Conservation (phyloP, 148 eudicot species). For the Euryodendron excelsum region DNA sequence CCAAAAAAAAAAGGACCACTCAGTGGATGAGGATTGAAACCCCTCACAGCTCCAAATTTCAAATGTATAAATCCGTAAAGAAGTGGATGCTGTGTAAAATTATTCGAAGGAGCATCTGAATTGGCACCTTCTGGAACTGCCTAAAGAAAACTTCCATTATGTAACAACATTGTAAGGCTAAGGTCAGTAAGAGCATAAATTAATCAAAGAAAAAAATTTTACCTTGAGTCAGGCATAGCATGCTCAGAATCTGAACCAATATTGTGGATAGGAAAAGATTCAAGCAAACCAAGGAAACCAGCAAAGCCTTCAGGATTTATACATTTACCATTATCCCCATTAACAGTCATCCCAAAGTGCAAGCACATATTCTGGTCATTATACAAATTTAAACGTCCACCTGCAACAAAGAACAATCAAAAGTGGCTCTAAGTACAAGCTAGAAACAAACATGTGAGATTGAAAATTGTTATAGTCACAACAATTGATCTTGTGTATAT, state of each 20-base stretch:
- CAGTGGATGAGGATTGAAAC: not conserved
- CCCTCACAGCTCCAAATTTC: not conserved
- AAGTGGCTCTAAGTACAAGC: slow-evolving; percentile 9
- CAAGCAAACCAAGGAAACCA: slow-evolving; percentile 78
- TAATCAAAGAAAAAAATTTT: slow-evolving; percentile 10
- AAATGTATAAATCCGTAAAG: not conserved
- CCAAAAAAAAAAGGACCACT: not conserved
- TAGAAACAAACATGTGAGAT: not conserved
- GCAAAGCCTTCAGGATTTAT: slow-evolving; percentile 73
- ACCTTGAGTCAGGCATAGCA: slow-evolving; percentile 66
- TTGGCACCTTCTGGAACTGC: not conserved
- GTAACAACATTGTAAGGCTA: not conserved
- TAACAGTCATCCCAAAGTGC: slow-evolving; percentile 52
- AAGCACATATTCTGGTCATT: slow-evolving; percentile 58
- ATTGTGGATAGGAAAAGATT: slow-evolving; percentile 74
- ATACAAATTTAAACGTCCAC: slow-evolving; percentile 49
- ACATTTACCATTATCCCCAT: slow-evolving; percentile 55
- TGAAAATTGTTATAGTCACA: slow-evolving; percentile 10
- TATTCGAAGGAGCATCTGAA: not conserved
- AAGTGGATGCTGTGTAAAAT: not conserved
- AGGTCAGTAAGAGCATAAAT: not conserved
- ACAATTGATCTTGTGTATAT: not conserved
- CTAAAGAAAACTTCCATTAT: not conserved
- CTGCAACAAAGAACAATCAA: slow-evolving; percentile 35
- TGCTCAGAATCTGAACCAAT: slow-evolving; percentile 53